phyloP scores from a whole-genome alignment of 1,139 yeast genomes.

The Debaryomyces nepalensis region DNA sequence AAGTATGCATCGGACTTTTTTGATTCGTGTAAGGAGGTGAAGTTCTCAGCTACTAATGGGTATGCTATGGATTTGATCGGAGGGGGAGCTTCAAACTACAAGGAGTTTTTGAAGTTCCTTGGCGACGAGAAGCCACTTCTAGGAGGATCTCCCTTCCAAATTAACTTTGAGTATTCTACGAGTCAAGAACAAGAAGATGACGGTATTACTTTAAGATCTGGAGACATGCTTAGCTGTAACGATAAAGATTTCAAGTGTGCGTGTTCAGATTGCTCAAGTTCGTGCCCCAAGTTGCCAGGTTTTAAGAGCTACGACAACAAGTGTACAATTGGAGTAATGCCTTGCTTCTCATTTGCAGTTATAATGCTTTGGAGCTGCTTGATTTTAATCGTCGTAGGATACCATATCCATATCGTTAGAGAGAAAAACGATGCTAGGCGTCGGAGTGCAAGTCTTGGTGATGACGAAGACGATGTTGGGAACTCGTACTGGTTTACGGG shows the following conservation, averaged over 20 bases:
- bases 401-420: conserved; percentile 38
- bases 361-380: conserved; percentile 52
- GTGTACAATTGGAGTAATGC: conserved; percentile 66
- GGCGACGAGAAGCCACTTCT: conserved; percentile 93
- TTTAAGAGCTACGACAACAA: conserved; percentile 36
- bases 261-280: conserved; percentile 82
- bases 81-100: conserved; percentile 84
- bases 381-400: conserved; percentile 41
- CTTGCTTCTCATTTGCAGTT: conserved; percentile 74
- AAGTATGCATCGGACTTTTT: conserved; percentile 66
- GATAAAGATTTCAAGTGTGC: conserved; percentile 76
- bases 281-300: conserved; percentile 72
- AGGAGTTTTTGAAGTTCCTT: conserved; percentile 77
- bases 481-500: conserved; percentile 1
- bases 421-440: conserved; percentile 16
- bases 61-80: conserved; percentile 97
- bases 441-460: conserved; percentile 18
- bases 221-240: conserved; percentile 58
- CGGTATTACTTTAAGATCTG: conserved; percentile 31
- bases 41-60: conserved; percentile 94
- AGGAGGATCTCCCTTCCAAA: conserved; percentile 96
- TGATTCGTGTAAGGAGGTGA: conserved; percentile 86
- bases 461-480: conserved; percentile 24
- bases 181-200: conserved; percentile 25
- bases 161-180: conserved; percentile 64